Evolutionary conservation across 495 filamentous ascomycete species (phyloP).

Genomic region (Physcia stellaris): DNA sequence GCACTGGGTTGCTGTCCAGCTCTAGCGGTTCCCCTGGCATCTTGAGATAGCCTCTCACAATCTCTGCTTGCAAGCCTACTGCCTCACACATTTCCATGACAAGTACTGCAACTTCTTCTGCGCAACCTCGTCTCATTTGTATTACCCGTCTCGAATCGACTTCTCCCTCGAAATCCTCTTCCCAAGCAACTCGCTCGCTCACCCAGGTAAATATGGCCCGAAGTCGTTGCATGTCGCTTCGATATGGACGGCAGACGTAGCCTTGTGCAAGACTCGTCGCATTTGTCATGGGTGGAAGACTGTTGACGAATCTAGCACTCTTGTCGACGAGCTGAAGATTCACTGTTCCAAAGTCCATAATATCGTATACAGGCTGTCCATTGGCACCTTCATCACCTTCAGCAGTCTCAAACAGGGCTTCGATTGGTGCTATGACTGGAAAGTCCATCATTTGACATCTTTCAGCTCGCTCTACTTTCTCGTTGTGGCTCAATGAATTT

Average conservation of each 20-base stretch:
- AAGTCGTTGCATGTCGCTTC: slow-evolving; percentile 85
- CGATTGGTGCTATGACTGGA: slow-evolving; percentile 74
- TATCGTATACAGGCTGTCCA: slow-evolving; percentile 67
- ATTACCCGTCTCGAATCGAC: slow-evolving; percentile 74
- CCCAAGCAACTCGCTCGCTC: slow-evolving; percentile 90
- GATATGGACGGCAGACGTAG: slow-evolving; percentile 87
- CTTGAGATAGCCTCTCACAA: slow-evolving; percentile 81
- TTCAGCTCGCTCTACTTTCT: slow-evolving; percentile 74
- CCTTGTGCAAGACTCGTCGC: slow-evolving; percentile 74
- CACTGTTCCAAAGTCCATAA: slow-evolving; percentile 63
- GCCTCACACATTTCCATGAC: slow-evolving; percentile 89
- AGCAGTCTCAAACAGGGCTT: slow-evolving; percentile 68
- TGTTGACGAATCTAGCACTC: slow-evolving; percentile 80
- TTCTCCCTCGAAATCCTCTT: slow-evolving; percentile 72
- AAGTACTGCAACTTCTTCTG: slow-evolving; percentile 81
- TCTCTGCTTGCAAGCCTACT: slow-evolving; percentile 73
- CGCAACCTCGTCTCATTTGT: slow-evolving; percentile 67
- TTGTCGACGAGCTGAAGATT: slow-evolving; percentile 88
- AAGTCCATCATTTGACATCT: slow-evolving; percentile 91
- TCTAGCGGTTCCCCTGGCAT: slow-evolving; percentile 74
- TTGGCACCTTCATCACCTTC: slow-evolving; percentile 88
- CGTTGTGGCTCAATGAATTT: slow-evolving; percentile 80
- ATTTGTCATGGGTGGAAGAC: slow-evolving; percentile 79
- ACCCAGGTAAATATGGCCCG: slow-evolving; percentile 96
- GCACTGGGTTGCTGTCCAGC: slow-evolving; percentile 50